These are phyloP conservation scores for Cutaneotrichosporon mucoides DNA, from an alignment of 1,284 basidiomycete genomes.

Conservation along the genomic window DNA sequence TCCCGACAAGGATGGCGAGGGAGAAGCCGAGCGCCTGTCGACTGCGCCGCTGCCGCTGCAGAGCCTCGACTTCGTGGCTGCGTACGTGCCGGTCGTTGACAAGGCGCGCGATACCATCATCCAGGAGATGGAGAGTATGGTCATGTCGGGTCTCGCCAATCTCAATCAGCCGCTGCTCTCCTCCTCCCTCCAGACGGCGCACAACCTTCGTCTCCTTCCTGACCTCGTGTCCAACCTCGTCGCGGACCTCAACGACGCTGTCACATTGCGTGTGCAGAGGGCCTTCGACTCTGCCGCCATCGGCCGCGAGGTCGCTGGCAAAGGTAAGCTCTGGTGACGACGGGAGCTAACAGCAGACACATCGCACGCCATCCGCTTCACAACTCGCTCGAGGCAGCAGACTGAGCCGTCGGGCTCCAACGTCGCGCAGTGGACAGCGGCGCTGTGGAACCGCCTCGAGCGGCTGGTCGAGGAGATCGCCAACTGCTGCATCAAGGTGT, in stretches of 20 bases:
- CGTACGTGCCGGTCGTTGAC: slow-evolving; percentile 67
- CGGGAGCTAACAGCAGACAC: background rate
- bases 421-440: slow-evolving; percentile 72
- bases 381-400: slow-evolving; percentile 55
- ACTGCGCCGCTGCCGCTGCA: slow-evolving; percentile 52
- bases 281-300: slow-evolving; percentile 83
- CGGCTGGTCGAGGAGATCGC: slow-evolving; percentile 81
- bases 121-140: slow-evolving; percentile 81
- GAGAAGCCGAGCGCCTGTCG: slow-evolving; percentile 1
- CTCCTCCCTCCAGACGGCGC: slow-evolving; percentile 88
- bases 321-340: slow-evolving; percentile 55
- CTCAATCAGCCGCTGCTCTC: slow-evolving; percentile 82
- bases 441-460: slow-evolving; percentile 78
- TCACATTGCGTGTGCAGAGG: slow-evolving; percentile 70
- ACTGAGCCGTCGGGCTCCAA: slow-evolving; percentile 78
- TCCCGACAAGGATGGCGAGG: slow-evolving; percentile 2
- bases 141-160: slow-evolving; percentile 67
- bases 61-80: slow-evolving; percentile 64
- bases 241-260: slow-evolving; percentile 73
- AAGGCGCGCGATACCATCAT: slow-evolving; percentile 65
- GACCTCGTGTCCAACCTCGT: slow-evolving; percentile 76
- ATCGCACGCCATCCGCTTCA: slow-evolving; percentile 34
- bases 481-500: slow-evolving; percentile 87
- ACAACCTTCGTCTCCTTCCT: slow-evolving; percentile 81
- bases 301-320: slow-evolving; percentile 70